These are phyloP conservation scores for Tanacetum coccineum DNA, from an alignment of 129 eudicot species.

Conservation along the genomic window DNA sequence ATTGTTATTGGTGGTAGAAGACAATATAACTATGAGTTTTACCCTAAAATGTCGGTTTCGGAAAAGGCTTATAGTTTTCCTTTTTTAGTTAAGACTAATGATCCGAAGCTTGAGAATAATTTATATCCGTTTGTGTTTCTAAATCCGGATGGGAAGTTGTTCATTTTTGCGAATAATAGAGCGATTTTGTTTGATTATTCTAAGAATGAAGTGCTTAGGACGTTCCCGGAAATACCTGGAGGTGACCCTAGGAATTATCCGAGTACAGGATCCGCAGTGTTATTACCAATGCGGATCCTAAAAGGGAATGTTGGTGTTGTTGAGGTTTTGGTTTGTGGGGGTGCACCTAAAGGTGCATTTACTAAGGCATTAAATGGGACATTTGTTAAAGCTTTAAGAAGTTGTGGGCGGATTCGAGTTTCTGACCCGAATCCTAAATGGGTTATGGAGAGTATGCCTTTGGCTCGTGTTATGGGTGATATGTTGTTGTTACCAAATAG, in stretches of 20 bases:
- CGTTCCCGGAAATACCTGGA: constrained; percentile 57
- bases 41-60: constrained; percentile 36
- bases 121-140: constrained; percentile 75
- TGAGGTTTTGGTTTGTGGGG: constrained; percentile 80
- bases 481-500: constrained; percentile 64
- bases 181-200: constrained; percentile 61
- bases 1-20: constrained; percentile 74
- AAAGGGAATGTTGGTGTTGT: constrained; percentile 27
- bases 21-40: constrained; percentile 63
- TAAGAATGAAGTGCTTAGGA: constrained; percentile 35
- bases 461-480: constrained; percentile 69
- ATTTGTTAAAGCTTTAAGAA: constrained; percentile 45
- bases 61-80: constrained; percentile 35
- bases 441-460: constrained; percentile 70
- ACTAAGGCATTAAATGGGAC: constrained; percentile 34
- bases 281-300: constrained; percentile 57
- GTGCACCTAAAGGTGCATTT: constrained; percentile 57
- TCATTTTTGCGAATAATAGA: constrained; percentile 67
- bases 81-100: constrained; percentile 53
- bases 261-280: constrained; percentile 77
- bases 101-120: constrained; percentile 55
- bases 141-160: constrained; percentile 61
- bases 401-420: constrained; percentile 50
- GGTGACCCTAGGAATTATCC: constrained; percentile 87
- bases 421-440: constrained; percentile 56